Percentiles rank a stretch among this genome's conserved stretches.
Evolutionary conservation across 1,284 basidiomycete species (phyloP).

Genomic region (Wallemia hederae): DNA sequence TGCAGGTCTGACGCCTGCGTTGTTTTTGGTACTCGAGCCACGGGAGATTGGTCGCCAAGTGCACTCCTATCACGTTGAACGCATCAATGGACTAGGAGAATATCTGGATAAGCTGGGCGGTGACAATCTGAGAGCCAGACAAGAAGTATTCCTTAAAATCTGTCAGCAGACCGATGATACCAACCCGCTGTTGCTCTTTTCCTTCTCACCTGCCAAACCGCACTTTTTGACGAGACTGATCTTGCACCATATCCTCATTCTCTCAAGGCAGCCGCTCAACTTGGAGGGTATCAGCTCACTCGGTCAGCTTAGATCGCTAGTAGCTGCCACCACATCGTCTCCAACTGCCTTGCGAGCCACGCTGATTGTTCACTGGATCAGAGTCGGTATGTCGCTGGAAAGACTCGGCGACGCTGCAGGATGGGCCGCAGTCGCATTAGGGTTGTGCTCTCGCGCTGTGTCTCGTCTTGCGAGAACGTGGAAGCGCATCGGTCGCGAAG

Average conservation of each 20-base stretch:
- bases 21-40: background rate
- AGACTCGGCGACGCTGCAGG: background rate
- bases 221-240: background rate
- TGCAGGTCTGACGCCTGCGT: background rate
- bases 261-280: background rate
- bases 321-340: background rate
- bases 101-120: background rate
- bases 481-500: background rate
- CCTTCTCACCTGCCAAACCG: background rate
- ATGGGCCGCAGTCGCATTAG: background rate
- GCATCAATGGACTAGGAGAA: background rate
- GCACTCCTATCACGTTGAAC: background rate
- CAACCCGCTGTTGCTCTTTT: background rate
- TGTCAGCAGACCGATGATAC: background rate
- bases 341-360: slow-evolving; percentile 14
- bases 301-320: background rate
- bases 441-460: background rate
- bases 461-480: background rate
- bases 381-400: background rate
- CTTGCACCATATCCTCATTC: background rate
- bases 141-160: background rate
- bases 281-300: background rate
- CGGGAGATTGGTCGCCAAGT: background rate
- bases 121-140: background rate
- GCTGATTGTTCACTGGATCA: background rate